These are phyloP conservation scores for Candida sp. DNA, from an alignment of 1,139 yeast species.

Conservation along the genomic window DNA sequence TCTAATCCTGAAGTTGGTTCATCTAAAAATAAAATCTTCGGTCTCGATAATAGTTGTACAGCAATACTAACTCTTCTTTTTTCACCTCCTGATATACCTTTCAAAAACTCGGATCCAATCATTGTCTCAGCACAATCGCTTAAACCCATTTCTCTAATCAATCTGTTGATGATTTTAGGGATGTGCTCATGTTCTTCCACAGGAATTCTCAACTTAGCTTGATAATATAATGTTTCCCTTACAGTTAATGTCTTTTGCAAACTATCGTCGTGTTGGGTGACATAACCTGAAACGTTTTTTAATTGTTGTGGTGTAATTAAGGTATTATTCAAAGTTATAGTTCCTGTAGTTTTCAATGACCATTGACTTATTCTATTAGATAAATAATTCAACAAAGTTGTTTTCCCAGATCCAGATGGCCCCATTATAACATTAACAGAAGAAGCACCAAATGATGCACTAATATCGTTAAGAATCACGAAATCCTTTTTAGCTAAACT, in stretches of 20 bases:
- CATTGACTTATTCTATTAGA: constrained; percentile 56
- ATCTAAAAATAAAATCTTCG: constrained; percentile 70
- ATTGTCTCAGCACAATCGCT: constrained; percentile 75
- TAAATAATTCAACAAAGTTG: constrained; percentile 64
- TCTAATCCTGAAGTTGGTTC: constrained; percentile 84
- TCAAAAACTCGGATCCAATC: constrained; percentile 68
- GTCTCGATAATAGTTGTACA: constrained; percentile 67
- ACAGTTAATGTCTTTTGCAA: constrained; percentile 71
- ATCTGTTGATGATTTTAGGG: constrained; percentile 41
- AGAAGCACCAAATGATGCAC: constrained; percentile 57
- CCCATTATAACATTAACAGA: constrained; percentile 85
- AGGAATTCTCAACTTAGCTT: constrained; percentile 65
- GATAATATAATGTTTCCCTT: constrained; percentile 67
- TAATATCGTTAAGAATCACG: constrained; percentile 11
- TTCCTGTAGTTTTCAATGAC: constrained; percentile 20
- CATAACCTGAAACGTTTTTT: constrained; percentile 59
- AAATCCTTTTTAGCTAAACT: no score
- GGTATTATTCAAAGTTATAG: constrained; percentile 18
- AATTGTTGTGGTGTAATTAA: constrained; percentile 42
- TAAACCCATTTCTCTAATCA: constrained; percentile 67
- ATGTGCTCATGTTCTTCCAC: constrained; percentile 27
- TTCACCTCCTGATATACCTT: constrained; percentile 88
- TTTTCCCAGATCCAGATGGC: constrained; percentile 86
- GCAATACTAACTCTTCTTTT: constrained; percentile 82
- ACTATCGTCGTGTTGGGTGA: constrained; percentile 77